Base-by-base conservation (phyloP, 176 grass and related monocot species). In the Triticum monococcum region DNA sequence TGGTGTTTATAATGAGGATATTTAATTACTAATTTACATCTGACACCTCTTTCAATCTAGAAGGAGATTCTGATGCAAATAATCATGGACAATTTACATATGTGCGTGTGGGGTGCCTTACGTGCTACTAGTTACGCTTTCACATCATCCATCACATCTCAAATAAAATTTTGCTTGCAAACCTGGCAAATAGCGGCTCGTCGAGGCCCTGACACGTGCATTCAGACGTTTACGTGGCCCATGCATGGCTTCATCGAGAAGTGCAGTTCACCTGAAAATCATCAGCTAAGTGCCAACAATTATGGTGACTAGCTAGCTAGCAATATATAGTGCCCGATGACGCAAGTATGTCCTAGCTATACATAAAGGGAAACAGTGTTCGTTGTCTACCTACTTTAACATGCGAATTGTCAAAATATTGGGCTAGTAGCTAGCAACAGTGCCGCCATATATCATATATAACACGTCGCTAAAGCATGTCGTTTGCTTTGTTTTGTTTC, bases 161-260 rank as follows among this genome's bases (percentile, higher is more conserved):
- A 5, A 10, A 8, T 23, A 79, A 17, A 25, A 18, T n/a, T 25
- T 26, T 28, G 45, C 24, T 26, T 46, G 5, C 11, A 25, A 16
- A 46, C 71, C 40, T 59, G 54, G 54, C 54, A 59, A 59, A 3
- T 7, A 75, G 25, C 6, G 25, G 68, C 41, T 50, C 24, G 16
- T 75, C 0, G 43, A 75, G 43, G 72, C 14, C 23, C 7, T 18
- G 23, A 75, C 72, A 75, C 72, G 72, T 75, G 43, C 25, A 17
- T 9, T 5, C 17, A 32, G 13, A 30, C 23, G 50, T 35, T 23
- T 63, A 79, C 56, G 77, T 79, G 56, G 57, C 56, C 35, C 57
- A 8, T 64, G 77, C 36, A 79, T 79, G 57, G 77, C 57, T 64
- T 28, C 77, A 64, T 64, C 59, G 23, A 64, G 59, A 64, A 63